Conservation (phyloP, 1,284 basidiomycete species). For the Boletellus deceptivus region DNA sequence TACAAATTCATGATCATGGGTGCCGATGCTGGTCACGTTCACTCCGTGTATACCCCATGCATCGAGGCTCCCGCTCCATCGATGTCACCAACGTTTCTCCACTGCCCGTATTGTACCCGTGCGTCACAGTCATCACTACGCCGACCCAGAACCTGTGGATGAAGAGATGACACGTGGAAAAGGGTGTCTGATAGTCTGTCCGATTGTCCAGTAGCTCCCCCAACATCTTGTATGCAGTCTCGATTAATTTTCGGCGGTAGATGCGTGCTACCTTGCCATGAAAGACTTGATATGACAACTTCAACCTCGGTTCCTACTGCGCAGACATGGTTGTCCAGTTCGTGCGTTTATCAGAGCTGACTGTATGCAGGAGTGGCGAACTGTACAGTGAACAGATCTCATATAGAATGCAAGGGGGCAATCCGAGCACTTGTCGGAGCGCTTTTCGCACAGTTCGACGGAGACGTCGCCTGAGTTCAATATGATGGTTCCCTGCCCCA, state of each 20-base stretch:
- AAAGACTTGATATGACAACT: slow-evolving; percentile 18
- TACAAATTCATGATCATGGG: too few relatives aligned
- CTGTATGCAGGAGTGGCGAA: neutral
- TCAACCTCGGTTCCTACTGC: slow-evolving; percentile 15
- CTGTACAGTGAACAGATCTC: slow-evolving; percentile 7
- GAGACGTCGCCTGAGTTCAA: slow-evolving; percentile 10
- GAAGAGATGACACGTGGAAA: neutral
- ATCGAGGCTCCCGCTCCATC: too few relatives aligned
- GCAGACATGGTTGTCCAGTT: slow-evolving; percentile 5
- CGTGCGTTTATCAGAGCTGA: too few relatives aligned
- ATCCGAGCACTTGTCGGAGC: slow-evolving; percentile 15
- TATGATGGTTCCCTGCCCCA: slow-evolving; percentile 15
- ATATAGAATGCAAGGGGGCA: slow-evolving; percentile 9
- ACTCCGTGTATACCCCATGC: too few relatives aligned
- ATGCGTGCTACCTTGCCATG: slow-evolving; percentile 8
- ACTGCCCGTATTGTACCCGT: too few relatives aligned
- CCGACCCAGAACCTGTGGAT: slow-evolving; percentile 15
- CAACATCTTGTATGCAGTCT: slow-evolving; percentile 11
- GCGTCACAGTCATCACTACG: slow-evolving; percentile 11
- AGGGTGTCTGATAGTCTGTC: slow-evolving; percentile 6
- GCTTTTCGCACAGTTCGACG: too few relatives aligned
- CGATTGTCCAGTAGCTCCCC: neutral
- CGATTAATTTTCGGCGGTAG: slow-evolving; percentile 19
- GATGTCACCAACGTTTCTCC: too few relatives aligned
- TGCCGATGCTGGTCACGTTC: too few relatives aligned